Evolutionary conservation across 805 yeast genomes (phyloP), one percentile per base, ranked within the genome.

Genomic region (Pichia cephalocereana): DNA sequence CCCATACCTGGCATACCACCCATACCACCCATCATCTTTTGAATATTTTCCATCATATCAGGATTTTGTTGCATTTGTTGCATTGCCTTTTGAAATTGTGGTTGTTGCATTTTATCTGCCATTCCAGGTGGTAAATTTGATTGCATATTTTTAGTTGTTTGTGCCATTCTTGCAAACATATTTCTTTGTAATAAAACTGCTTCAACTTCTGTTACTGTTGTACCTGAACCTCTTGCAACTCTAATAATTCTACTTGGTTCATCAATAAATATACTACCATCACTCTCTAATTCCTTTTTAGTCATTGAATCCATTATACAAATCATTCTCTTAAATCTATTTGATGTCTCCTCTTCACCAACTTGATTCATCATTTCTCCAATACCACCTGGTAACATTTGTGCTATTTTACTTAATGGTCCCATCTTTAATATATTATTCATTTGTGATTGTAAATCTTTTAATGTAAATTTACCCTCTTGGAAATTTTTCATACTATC

Each of bases 301-400:
- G 96, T 91, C 99, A 91, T 91, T 2, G 97, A 88, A 65, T 91
- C 99, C 85, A 91, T 78, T 30, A 91, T 82, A 59, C 78, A 90
- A 42, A 91, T 82, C 95, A 91, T 88, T 54, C 83, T 75, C 63
- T 90, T 91, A 70, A 91, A 74, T 60, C 83, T 76, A 47, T 77
- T 75, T n/a, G 87, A 78, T 0, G 96, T 83, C 59, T 93, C 98
- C 57, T 88, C 96, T 63, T 89, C 97, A 28, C 95, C 93, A 41
- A 87, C 81, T 64, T 86, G 91, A 46, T 76, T 80, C 77, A 91
- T 83, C 74, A 91, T 75, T 55, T 79, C 80, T 37, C 90, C 79
- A 69, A 89, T 78, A 60, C 96, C 87, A 27, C 83, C 93, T 0
- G 99, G 99, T 51, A 91, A 81, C 97, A 91, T 91, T 46, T 84